phyloP scores from a whole-genome alignment of 176 grass and related monocot genomes.

The Elymus sibiricus region DNA sequence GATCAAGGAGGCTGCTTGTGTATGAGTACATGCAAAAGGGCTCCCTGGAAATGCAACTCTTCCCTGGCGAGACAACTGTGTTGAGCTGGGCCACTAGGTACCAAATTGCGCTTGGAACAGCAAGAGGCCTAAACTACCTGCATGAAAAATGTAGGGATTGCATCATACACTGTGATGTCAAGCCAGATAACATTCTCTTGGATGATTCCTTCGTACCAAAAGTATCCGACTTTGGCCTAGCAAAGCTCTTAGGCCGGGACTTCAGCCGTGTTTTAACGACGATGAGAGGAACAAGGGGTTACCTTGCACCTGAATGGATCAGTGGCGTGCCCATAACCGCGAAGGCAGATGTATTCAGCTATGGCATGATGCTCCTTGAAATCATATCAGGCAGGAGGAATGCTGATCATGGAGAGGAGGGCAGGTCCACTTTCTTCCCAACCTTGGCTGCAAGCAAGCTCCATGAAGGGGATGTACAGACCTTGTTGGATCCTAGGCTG shows the following conservation, averaged over 20 bases:
- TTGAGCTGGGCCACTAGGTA: constrained; percentile 59
- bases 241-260: constrained; percentile 74
- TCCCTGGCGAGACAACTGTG: constrained; percentile 32
- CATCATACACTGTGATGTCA: constrained; percentile 92
- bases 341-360: constrained; percentile 89
- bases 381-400: constrained; percentile 79
- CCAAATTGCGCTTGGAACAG: constrained; percentile 73
- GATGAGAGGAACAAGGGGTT: constrained; percentile 83
- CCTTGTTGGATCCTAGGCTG: constrained; percentile 61
- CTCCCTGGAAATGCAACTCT: constrained; percentile 68
- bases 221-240: constrained; percentile 81
- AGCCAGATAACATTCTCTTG: constrained; percentile 92
- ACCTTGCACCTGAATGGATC: constrained; percentile 91
- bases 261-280: constrained; percentile 88
- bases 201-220: constrained; percentile 65
- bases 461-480: constrained; percentile 49
- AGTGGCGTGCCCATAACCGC: constrained; percentile 61
- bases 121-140: constrained; percentile 73
- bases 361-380: constrained; percentile 88
- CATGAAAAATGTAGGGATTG: constrained; percentile 82
- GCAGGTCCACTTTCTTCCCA: constrained; percentile 48
- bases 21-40: constrained; percentile 85
- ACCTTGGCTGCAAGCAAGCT: constrained; percentile 53
- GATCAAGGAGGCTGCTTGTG: constrained; percentile 53
- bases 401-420: constrained; percentile 34